Evolutionary conservation across 371 early-diverging fungal genomes (phyloP).

Genomic region (Rhizomucor pusillus): DNA sequence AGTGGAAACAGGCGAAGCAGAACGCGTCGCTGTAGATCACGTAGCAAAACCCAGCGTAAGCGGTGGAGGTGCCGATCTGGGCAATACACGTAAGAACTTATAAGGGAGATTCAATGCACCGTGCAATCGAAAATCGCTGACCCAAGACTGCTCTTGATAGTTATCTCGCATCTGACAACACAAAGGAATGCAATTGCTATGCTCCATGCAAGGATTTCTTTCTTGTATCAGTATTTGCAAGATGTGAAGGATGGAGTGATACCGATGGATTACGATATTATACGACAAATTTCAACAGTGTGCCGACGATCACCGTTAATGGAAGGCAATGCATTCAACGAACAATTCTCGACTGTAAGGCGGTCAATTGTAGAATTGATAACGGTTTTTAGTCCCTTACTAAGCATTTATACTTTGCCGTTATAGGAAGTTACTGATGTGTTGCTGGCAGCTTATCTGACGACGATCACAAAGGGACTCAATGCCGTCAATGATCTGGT

Average conservation of each 20-base stretch:
- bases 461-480: conserved; percentile 77
- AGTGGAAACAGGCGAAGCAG: conserved; percentile 83
- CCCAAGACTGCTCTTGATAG: conserved; percentile 28
- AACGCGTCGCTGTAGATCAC: conserved; percentile 85
- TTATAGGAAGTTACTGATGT: conserved; percentile 81
- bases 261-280: conserved; percentile 71
- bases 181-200: conserved; percentile 84
- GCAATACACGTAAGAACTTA: conserved; percentile 54
- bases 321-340: conserved; percentile 62
- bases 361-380: neutral
- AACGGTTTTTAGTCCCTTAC: neutral
- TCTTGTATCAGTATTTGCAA: conserved; percentile 69
- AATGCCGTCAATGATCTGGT: conserved; percentile 64
- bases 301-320: conserved; percentile 73
- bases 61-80: conserved; percentile 51
- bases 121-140: neutral
- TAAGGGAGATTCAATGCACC: too few species aligned
- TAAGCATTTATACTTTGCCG: neutral
- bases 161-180: conserved; percentile 69
- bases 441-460: conserved; percentile 71
- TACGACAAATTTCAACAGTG: conserved; percentile 76
- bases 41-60: conserved; percentile 63
- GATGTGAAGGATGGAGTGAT: conserved; percentile 64
- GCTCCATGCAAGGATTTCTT: conserved; percentile 69
- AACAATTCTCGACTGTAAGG: conserved; percentile 69